Conservation (phyloP, 306 rosid species). For the Morella rubra region DNA sequence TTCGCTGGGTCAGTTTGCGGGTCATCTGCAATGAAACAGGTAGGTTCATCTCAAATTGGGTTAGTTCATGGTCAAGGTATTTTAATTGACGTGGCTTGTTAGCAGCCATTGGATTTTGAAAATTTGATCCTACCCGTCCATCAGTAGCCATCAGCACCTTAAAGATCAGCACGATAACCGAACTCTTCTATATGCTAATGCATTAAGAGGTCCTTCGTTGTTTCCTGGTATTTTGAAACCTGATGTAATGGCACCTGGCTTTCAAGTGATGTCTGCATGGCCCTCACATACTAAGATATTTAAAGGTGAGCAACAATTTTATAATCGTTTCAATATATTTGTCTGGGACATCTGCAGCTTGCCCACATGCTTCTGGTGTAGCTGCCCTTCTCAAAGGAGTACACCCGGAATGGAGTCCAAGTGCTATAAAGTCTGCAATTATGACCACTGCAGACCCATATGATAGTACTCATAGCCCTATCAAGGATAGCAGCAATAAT, state of each 20-base stretch:
- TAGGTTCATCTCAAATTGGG: too few relatives aligned
- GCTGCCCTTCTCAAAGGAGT: slow-evolving; percentile 17
- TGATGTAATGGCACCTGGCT: slow-evolving; percentile 14
- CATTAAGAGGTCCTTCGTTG: slow-evolving; percentile 1
- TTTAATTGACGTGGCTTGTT: too few relatives aligned
- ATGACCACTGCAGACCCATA: neutral
- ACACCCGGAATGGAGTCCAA: slow-evolving; percentile 22
- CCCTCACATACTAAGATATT: neutral
- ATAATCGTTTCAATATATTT: neutral
- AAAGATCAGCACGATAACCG: too few relatives aligned
- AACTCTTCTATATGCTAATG: neutral
- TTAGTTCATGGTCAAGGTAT: too few relatives aligned
- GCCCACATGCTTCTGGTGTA: slow-evolving; percentile 8
- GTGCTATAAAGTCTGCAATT: slow-evolving; percentile 16
- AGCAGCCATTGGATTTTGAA: too few relatives aligned
- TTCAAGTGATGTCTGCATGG: neutral
- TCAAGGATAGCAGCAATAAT: slow-evolving; percentile 29
- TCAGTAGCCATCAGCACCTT: too few relatives aligned
- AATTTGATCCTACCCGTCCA: too few relatives aligned
- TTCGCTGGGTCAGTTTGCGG: too few relatives aligned
- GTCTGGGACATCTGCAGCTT: slow-evolving; percentile 12
- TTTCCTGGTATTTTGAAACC: slow-evolving; percentile 15
- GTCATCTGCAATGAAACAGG: too few relatives aligned
- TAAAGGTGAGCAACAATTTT: neutral
- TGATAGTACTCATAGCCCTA: slow-evolving; percentile 21